phyloP scores from a whole-genome alignment of 768 basidiomycete species.

The Piloderma croceum region DNA sequence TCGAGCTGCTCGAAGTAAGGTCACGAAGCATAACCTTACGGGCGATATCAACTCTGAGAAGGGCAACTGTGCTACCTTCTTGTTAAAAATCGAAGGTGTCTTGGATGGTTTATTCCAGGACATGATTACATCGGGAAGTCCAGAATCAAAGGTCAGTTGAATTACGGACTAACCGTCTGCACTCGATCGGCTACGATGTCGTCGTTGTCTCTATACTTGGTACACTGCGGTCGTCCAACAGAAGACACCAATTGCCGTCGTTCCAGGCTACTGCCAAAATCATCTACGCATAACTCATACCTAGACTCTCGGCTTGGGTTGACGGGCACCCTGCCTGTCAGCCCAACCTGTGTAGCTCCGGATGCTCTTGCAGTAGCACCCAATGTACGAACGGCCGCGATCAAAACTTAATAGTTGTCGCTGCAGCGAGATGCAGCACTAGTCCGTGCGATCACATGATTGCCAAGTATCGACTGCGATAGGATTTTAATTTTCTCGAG shows the following conservation, averaged over 20 bases:
- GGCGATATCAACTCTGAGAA: conserved; percentile 49
- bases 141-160: conserved; percentile 90
- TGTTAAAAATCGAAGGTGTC: conserved; percentile 85
- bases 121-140: conserved; percentile 57
- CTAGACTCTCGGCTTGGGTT: too few species aligned
- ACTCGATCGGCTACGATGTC: conserved; percentile 4
- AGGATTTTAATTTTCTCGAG: conserved; percentile 21
- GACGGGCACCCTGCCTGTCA: too few species aligned
- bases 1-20: conserved; percentile 69
- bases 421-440: too few species aligned
- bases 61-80: conserved; percentile 77
- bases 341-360: neutral
- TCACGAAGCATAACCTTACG: conserved; percentile 56
- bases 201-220: neutral
- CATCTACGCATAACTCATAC: too few species aligned
- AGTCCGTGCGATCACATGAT: conserved; percentile 27
- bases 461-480: conserved; percentile 1
- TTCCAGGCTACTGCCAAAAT: too few species aligned
- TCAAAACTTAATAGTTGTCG: too few species aligned
- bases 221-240: neutral
- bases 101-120: conserved; percentile 87
- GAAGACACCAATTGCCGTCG: too few species aligned
- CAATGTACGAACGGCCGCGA: too few species aligned
- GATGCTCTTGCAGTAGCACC: neutral
- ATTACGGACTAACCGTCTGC: conserved; percentile 6